Base-by-base conservation (phyloP, 345 rosid species). In the Isatis tinctoria region DNA sequence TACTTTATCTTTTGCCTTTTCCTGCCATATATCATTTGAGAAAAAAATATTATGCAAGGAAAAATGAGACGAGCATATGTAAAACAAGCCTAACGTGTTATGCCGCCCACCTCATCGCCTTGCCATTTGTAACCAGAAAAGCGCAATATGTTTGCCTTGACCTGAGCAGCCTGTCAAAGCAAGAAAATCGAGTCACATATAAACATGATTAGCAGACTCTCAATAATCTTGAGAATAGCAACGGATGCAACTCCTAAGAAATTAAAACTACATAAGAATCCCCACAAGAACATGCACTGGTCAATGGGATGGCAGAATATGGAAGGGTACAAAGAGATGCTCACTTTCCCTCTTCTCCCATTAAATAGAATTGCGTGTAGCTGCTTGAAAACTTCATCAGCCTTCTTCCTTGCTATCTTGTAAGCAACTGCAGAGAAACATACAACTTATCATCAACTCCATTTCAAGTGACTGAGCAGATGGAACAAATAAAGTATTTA, bases 71-170 rank as follows among this genome's bases (percentile, higher is more conserved):
- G 8, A 58, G 44, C 27, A 22, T 14, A 48, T 10, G 26, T 58
- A 44, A 10, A 67, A 37, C 43, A 58, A 12, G 41, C 24, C 49
- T 4, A 37, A 60, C 52, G 32, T 43, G 51, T 22, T 52, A 33
- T 28, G 8, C 52, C 37, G 6, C 69, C 39, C 78, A 94, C 99
- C 97, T 90, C 97, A 78, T 94, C 82, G 62, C 84, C 93, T 69
- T 78, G 93, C 99, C 97, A 92, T 32, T 82, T 90, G 82, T 83
- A 94, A 61, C 99, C 99, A 80, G 99, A 92, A 77, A 94, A 94
- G 52, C 88, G 86, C 24, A 87, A 82, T 74, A 94, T 82, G 76
- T 94, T 85, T 61, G 85, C 82, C 91, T 87, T 94, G 76, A 94
- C 67, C 80, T 90, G 90, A 75, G 82, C 53, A 36, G 97, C 97